Percentiles rank a stretch among this genome's conserved stretches.
Conservation (phyloP, 495 filamentous ascomycete species). For the Penicillium atrosanguineum region DNA sequence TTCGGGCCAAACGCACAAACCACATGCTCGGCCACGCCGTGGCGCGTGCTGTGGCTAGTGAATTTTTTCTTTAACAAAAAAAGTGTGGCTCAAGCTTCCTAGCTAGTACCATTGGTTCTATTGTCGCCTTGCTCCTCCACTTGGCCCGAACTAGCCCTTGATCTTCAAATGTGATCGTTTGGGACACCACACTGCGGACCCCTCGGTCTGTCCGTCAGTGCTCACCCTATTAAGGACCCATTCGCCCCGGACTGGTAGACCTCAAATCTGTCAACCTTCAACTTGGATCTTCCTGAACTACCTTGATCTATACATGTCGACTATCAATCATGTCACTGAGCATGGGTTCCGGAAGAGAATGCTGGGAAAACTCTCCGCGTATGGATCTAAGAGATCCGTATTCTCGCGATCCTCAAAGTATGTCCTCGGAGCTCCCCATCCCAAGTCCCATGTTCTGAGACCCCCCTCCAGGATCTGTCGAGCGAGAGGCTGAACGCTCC, state of each 20-base stretch:
- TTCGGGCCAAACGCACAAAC: conserved; percentile 21
- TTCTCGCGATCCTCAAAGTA: conserved; percentile 34
- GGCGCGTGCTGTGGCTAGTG: conserved; percentile 22
- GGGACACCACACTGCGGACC: conserved; percentile 16
- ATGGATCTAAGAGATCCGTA: conserved; percentile 33
- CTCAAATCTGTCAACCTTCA: too few relatives aligned
- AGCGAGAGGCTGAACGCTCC: conserved; percentile 27
- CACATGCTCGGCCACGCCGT: conserved; percentile 25
- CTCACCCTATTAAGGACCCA: background rate
- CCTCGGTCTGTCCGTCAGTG: conserved; percentile 21
- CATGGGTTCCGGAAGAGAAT: conserved; percentile 38
- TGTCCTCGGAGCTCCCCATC: conserved; percentile 13
- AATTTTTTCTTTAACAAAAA: background rate
- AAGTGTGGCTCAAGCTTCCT: conserved; percentile 26
- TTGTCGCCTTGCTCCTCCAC: conserved; percentile 18
- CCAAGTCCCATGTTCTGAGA: conserved; percentile 19
- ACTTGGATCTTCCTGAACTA: background rate
- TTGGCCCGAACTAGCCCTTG: conserved; percentile 32
- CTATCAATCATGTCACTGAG: conserved; percentile 34
- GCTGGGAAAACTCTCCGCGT: conserved; percentile 34
- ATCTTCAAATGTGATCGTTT: conserved; percentile 30
- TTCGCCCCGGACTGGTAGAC: conserved; percentile 4
- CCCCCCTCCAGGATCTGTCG: conserved; percentile 22
- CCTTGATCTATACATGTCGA: conserved; percentile 24
- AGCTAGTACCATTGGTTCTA: conserved; percentile 5